Evolutionary conservation across 805 yeast genomes (phyloP).

Genomic region (Barnettozyma sp.): DNA sequence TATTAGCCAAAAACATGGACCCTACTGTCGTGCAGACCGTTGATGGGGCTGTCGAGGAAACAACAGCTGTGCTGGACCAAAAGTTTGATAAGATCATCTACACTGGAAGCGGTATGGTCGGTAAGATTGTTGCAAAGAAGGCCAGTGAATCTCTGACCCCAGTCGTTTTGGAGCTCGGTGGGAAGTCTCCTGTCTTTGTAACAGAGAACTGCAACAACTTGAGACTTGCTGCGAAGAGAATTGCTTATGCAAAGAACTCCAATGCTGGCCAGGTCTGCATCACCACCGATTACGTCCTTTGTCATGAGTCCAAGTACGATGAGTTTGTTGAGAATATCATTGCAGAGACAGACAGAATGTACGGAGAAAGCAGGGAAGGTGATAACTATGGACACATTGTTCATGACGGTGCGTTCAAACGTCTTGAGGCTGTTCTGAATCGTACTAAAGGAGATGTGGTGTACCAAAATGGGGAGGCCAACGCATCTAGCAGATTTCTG

Average conservation of each 20-base stretch:
- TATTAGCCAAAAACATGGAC: constrained; percentile 49
- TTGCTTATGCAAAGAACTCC: constrained; percentile 69
- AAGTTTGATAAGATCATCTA: constrained; percentile 76
- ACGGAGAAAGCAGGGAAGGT: constrained; percentile 29
- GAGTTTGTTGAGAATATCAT: constrained; percentile 40
- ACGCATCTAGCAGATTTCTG: constrained; percentile 39
- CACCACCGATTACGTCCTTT: constrained; percentile 76
- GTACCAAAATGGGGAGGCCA: constrained; percentile 30
- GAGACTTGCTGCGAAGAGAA: constrained; percentile 47
- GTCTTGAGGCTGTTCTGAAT: constrained; percentile 38
- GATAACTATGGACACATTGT: constrained; percentile 49
- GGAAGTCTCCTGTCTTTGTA: constrained; percentile 81
- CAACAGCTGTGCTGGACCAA: constrained; percentile 50
- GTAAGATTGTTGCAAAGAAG: constrained; percentile 64
- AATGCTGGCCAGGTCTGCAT: constrained; percentile 92
- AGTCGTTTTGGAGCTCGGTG: constrained; percentile 77
- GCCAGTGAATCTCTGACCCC: constrained; percentile 89
- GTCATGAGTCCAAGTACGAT: constrained; percentile 51
- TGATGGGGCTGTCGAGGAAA: constrained; percentile 65
- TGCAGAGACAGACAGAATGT: constrained; percentile 39
- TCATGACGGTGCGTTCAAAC: constrained; percentile 44
- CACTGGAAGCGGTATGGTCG: constrained; percentile 78
- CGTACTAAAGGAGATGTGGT: constrained; percentile 40
- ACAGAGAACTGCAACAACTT: constrained; percentile 43
- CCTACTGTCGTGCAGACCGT: constrained; percentile 54